Conservation (phyloP, 2,329 filamentous ascomycete genomes). For the Daldinia eschscholtzii region DNA sequence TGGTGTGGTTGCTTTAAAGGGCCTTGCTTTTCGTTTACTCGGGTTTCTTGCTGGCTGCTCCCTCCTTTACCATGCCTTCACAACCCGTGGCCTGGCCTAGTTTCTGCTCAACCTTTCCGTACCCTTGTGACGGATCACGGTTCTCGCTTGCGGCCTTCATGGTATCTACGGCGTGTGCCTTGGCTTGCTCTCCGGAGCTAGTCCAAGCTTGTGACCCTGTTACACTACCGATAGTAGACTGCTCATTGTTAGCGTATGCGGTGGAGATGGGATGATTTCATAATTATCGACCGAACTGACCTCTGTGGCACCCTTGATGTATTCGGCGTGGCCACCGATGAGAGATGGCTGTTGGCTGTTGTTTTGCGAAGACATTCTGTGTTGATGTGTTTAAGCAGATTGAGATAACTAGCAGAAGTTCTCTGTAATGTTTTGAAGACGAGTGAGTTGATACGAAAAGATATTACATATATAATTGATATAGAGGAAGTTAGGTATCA, state of each 20-base stretch:
- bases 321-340: conserved; percentile 73
- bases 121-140: conserved; percentile 68
- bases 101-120: conserved; percentile 73
- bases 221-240: conserved; percentile 71
- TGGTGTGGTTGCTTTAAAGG: background rate
- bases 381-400: conserved; percentile 51
- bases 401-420: conserved; percentile 41
- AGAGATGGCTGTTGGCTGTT: conserved; percentile 67
- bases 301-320: conserved; percentile 76
- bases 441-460: background rate
- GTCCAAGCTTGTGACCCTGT: conserved; percentile 75
- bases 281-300: conserved; percentile 55
- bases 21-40: conserved; percentile 21
- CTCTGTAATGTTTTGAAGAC: background rate
- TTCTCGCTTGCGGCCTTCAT: conserved; percentile 72
- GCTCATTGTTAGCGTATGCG: conserved; percentile 12
- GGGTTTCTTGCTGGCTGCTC: conserved; percentile 61
- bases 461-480: background rate
- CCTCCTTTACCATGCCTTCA: conserved; percentile 77
- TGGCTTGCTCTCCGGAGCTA: conserved; percentile 72
- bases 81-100: conserved; percentile 74
- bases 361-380: conserved; percentile 51
- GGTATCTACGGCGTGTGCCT: conserved; percentile 69
- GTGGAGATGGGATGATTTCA: background rate
- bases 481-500: background rate